Conservation (phyloP, 768 basidiomycete species). For the Boletus fagicola region DNA sequence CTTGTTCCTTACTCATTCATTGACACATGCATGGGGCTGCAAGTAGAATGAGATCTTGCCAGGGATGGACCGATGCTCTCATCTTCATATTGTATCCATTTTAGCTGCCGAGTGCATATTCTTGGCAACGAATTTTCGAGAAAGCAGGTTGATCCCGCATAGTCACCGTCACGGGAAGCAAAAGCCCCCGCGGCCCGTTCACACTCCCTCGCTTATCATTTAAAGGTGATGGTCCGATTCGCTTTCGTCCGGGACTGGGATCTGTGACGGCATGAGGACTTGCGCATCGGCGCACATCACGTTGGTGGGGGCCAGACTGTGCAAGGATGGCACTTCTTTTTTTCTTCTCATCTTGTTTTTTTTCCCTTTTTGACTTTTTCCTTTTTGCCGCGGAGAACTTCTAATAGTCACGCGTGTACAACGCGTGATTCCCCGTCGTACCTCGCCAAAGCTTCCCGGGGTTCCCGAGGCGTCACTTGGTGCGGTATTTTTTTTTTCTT, state of each 20-base stretch:
- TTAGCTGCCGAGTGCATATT: not conserved
- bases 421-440: not conserved
- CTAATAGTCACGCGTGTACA: not conserved
- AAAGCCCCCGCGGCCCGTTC: constrained; percentile 15
- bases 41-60: not conserved
- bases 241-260: not conserved
- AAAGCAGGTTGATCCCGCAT: not conserved
- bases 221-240: not conserved
- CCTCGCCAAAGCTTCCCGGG: not conserved
- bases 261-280: not conserved
- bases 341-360: not conserved
- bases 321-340: not conserved
- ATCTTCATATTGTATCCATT: not conserved
- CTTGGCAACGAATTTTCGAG: not conserved
- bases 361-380: not conserved
- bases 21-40: not conserved
- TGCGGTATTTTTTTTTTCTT: not conserved
- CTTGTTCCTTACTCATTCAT: not conserved
- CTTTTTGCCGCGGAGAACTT: constrained; percentile 4
- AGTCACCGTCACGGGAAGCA: not conserved
- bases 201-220: not conserved
- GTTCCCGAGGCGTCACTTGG: not conserved
- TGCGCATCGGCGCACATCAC: not conserved
- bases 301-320: not conserved
- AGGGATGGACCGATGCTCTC: not conserved